Percentiles rank a stretch among this genome's conserved stretches.
phyloP scores from a whole-genome alignment of 2,329 filamentous ascomycete genomes.

The Talaromyces sp. region DNA sequence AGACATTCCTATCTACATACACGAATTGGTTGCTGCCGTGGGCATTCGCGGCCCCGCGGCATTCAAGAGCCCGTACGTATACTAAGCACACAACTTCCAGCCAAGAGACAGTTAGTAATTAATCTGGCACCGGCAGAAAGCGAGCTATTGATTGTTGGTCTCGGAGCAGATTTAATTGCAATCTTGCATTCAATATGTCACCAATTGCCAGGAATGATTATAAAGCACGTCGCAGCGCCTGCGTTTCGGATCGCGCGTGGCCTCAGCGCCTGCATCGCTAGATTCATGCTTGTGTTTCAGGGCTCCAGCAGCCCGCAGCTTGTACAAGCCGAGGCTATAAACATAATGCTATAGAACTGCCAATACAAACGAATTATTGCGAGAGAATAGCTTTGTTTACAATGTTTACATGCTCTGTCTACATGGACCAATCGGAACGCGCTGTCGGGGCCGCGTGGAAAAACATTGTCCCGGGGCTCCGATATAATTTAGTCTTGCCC shows the following conservation, averaged over 20 bases:
- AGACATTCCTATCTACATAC: neutral
- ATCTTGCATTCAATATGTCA: neutral
- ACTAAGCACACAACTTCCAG: neutral
- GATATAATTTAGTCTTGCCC: constrained; percentile 3
- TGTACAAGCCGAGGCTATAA: neutral
- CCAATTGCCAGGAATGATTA: neutral
- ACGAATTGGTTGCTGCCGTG: neutral
- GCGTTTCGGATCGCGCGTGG: neutral
- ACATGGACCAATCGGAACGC: constrained; percentile 5
- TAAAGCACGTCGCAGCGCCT: neutral
- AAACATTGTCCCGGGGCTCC: constrained; percentile 3
- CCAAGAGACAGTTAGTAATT: neutral
- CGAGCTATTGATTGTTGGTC: neutral
- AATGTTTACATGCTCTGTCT: neutral
- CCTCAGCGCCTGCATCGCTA: neutral
- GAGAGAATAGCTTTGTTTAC: too few species aligned
- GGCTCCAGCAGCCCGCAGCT: too few species aligned
- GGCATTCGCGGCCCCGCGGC: neutral
- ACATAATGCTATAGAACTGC: too few species aligned
- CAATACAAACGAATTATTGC: too few species aligned
- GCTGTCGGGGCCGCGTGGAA: neutral
- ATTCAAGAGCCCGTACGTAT: neutral
- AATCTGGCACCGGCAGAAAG: neutral
- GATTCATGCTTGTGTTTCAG: neutral
- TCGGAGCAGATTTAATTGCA: neutral